Evolutionary conservation across 106 monocot species (phyloP), one percentile per base, ranked within the genome.

Genomic region (Apostasia shenzhenica): DNA sequence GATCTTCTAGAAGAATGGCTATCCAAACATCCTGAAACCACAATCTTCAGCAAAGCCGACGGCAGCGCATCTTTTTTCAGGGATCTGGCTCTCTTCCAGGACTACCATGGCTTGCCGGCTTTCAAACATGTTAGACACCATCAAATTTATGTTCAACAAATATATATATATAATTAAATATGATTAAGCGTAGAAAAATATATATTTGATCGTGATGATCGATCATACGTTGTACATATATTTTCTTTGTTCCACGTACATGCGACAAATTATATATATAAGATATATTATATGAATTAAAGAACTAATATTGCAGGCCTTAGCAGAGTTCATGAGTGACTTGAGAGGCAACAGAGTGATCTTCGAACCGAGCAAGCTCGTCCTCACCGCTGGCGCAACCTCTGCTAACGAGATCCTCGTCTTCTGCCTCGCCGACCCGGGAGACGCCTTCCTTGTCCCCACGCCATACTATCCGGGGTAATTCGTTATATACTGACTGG

Each of bases 391-490:
- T 8, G 94, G 94, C 40, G 77, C 94, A 4, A 94, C 94, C 12
- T 83, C 87, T 13, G 94, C 87, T 1, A 90, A 90, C 41, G 94
- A 94, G 70, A 81, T 67, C 9, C 75, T 94, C 45, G 85, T 85
- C 77, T 94, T 94, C 70, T 94, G 90, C 75, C 80, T 94, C n/a
- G 76, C 87, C 11, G 77, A 90, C 11, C 83, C 81, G 0, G 94
- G 90, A 0, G 87, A 94, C 3, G 90, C 81, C 0, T 88, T 94
- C 46, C 94, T 94, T 56, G 52, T 94, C 37, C 94, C 90, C 0
- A 85, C 90, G n/a, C 90, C 90, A 2, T 91, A 94, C 54, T 90
- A 91, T 70, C 87, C 90, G 41, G 94, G 94, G 85, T 86, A 72
- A 67, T 44, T 45, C 13, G 14, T 2, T 6, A 13, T 7, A 12